Conservation (phyloP, 2,329 filamentous ascomycete genomes). For the Fusarium clavum region DNA sequence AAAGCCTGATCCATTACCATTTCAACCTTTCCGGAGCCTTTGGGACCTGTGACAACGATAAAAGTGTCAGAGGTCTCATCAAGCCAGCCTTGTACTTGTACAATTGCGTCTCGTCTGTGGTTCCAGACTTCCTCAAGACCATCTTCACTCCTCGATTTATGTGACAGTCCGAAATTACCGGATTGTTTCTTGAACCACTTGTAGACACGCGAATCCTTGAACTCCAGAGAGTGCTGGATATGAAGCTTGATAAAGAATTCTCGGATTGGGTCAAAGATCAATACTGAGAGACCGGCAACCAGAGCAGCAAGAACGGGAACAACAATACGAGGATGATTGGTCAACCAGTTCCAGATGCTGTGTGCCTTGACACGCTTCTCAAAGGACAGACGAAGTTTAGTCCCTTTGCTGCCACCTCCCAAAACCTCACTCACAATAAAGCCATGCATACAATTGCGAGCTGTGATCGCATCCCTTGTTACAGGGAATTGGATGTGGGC, state of each 20-base stretch:
- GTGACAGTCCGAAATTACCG: slow-evolving; percentile 73
- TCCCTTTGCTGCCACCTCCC: slow-evolving; percentile 81
- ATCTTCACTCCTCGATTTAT: slow-evolving; percentile 70
- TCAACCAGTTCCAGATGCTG: slow-evolving; percentile 88
- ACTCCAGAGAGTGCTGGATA: slow-evolving; percentile 79
- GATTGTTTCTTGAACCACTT: slow-evolving; percentile 78
- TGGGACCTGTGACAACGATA: slow-evolving; percentile 91
- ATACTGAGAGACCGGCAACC: slow-evolving; percentile 83
- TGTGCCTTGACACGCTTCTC: slow-evolving; percentile 81
- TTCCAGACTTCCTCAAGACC: slow-evolving; percentile 87
- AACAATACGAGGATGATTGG: slow-evolving; percentile 86
- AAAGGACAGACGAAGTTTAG: slow-evolving; percentile 83
- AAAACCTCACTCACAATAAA: slow-evolving; percentile 75
- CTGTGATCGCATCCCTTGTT: slow-evolving; percentile 83
- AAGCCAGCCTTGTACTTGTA: slow-evolving; percentile 85
- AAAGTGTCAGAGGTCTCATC: slow-evolving; percentile 92
- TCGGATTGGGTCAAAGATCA: slow-evolving; percentile 92
- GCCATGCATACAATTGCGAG: slow-evolving; percentile 92
- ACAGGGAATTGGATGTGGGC: slow-evolving; percentile 82
- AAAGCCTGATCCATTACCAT: slow-evolving; percentile 88
- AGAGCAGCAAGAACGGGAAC: slow-evolving; percentile 86
- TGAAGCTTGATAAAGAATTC: slow-evolving; percentile 93
- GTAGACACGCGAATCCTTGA: slow-evolving; percentile 79
- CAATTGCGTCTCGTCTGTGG: slow-evolving; percentile 83
- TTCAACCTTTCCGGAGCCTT: slow-evolving; percentile 91